Conservation (phyloP, 2,329 filamentous ascomycete genomes). For the Neofusicoccum cordaticola region DNA sequence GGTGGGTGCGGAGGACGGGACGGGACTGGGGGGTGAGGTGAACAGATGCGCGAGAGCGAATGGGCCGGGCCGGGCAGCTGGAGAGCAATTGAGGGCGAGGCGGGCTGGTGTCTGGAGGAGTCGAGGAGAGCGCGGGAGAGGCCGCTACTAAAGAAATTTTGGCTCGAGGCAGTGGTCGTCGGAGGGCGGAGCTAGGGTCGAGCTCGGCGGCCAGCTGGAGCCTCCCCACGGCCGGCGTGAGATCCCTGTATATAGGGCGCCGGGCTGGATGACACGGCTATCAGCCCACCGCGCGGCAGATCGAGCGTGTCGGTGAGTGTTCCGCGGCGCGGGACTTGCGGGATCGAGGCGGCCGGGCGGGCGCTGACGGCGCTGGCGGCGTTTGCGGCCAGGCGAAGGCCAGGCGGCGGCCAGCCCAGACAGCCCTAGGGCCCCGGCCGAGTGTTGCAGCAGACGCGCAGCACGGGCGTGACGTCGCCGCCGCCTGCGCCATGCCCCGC, state of each 20-base stretch:
- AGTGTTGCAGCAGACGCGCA: neutral
- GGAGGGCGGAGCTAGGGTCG: neutral
- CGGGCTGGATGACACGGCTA: neutral
- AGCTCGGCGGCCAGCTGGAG: neutral
- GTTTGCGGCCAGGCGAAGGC: neutral
- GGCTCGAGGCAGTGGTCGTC: neutral
- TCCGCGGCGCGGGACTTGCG: neutral
- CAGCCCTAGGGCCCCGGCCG: neutral
- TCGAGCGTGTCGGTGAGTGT: slow-evolving; percentile 7
- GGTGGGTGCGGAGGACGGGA: neutral
- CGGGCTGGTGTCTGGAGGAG: too few relatives aligned
- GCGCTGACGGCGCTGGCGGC: neutral
- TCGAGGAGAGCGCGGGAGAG: neutral
- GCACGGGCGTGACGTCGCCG: neutral
- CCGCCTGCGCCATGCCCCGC: neutral
- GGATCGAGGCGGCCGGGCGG: neutral
- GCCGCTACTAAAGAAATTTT: slow-evolving; percentile 10
- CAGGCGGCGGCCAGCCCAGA: neutral
- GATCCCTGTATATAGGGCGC: neutral
- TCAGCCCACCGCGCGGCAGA: slow-evolving; percentile 12
- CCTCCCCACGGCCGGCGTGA: neutral
- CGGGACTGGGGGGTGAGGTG: too few relatives aligned
- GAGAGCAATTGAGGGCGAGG: too few relatives aligned
- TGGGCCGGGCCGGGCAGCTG: too few relatives aligned
- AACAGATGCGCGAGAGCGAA: too few relatives aligned